Evolutionary conservation across 2,329 filamentous ascomycete genomes (phyloP), one percentile per base, ranked within the genome.

Genomic region (Cercospora citrullina): DNA sequence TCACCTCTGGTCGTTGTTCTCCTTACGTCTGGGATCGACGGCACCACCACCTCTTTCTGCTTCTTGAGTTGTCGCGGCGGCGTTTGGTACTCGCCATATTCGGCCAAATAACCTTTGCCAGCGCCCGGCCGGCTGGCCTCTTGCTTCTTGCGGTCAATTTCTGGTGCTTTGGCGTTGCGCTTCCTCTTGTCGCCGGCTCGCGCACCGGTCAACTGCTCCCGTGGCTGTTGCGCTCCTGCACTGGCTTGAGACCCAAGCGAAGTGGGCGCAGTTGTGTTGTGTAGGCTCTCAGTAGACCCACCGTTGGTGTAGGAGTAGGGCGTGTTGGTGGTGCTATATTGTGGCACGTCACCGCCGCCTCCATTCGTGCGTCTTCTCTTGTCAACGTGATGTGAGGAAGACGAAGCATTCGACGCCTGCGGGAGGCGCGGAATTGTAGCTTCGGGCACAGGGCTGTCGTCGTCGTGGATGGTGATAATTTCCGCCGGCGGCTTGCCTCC

Each of bases 51-150:
- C 51, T 85, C 84, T 74, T 90, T 89, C 21, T 94, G 92, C 83
- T 99, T 98, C 82, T 95, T 93, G 4, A 92, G 90, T 3, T 94
- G 94, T 72, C 92, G 91, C 0, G 92, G 89, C 6, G 94, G 95
- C 53, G 95, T 94, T 61, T 93, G 87, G 78, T 98, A 98, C 72
- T 87, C 91, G 72, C 89, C 76, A 68, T 78, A 78, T 60, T 78
- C 75, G 23, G 76, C 76, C 21, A 78, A 68, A 65, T 78, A 78
- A 18, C 76, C 72, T 69, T 68, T 67, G 23, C 55, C 74, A 68
- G 63, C 67, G 6, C 76, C 75, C n/a, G 71, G 63, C 23, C 70
- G 70, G 64, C 74, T 72, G 16, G 61, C 69, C 64, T 77, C 76
- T 57, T 75, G 72, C 70, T 76, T 77, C 71, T 76, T 77, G 12